Evolutionary conservation across 1,284 basidiomycete genomes (phyloP).

Genomic region (Fomitopsis betulina): DNA sequence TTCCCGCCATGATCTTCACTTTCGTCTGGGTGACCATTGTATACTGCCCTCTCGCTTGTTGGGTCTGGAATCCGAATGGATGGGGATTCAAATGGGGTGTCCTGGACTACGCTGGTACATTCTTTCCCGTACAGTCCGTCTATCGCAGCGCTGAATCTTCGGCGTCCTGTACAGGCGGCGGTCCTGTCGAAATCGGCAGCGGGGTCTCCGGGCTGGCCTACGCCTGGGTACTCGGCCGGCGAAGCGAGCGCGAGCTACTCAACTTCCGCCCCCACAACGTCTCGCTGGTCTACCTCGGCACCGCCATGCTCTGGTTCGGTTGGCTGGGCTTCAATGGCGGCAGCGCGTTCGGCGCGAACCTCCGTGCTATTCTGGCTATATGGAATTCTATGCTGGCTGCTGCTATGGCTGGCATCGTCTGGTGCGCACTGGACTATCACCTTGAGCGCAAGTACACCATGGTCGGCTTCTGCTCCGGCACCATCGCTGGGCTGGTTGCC

Average conservation of each 20-base stretch:
- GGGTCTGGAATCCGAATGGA: constrained; percentile 75
- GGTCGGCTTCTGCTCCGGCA: constrained; percentile 85
- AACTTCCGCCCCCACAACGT: constrained; percentile 95
- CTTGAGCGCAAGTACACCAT: constrained; percentile 79
- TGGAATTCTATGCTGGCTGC: constrained; percentile 87
- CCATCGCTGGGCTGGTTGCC: constrained; percentile 87
- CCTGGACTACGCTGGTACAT: constrained; percentile 73
- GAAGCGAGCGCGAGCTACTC: constrained; percentile 76
- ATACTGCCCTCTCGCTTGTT: constrained; percentile 77
- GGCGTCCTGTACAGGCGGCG: constrained; percentile 58
- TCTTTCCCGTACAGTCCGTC: not conserved
- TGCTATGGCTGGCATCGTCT: constrained; percentile 77
- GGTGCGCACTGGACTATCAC: constrained; percentile 86
- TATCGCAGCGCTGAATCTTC: not conserved
- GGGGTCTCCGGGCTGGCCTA: constrained; percentile 86
- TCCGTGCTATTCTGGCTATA: constrained; percentile 82
- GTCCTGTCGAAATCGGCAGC: constrained; percentile 91
- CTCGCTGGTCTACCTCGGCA: constrained; percentile 85
- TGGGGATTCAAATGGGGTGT: constrained; percentile 93
- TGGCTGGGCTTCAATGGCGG: constrained; percentile 72
- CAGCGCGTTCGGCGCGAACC: constrained; percentile 86
- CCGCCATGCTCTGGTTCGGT: constrained; percentile 88
- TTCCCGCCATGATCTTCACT: constrained; percentile 85
- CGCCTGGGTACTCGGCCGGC: constrained; percentile 77
- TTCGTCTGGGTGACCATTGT: constrained; percentile 87